Evolutionary conservation across 2,329 filamentous ascomycete species (phyloP), one percentile per base, ranked within the genome.

Genomic region (Colletotrichum caudatum): DNA sequence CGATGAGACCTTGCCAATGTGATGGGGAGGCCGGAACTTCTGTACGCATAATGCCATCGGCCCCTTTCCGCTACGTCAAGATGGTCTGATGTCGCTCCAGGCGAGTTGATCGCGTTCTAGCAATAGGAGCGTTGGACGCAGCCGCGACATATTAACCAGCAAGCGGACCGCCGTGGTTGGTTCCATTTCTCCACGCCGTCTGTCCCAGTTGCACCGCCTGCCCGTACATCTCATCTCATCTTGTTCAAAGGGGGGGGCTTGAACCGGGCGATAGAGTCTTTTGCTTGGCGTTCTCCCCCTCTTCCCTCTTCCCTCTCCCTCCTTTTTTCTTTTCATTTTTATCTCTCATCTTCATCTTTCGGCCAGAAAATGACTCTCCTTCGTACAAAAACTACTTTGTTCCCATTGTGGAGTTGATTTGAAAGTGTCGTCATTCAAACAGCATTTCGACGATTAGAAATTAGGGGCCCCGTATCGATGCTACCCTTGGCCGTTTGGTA

Each of bases 21-120:
- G 44, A 66, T 53, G 54, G 56, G 56, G 44, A 56, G 3, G 26
- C 33, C 35, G 46, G 14, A 23, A 41, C 16, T 37, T 69, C 50
- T 39, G 54, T 66, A 54, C 39, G 48, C 54, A 11, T 26, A 41
- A 20, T 66, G 39, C 37, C 54, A 62, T 37, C 9, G n/a, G 6
- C 37, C 58, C 41, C 12, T 56, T 11, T 37, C 29, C n/a, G n/a
- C n/a, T n/a, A 29, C 26, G 18, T 54, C 59, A 26, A 14, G 37
- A 69, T 69, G 67, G 60, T 59, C 54, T 66, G 61, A 66, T 53
- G 5, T n/a, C 33, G 59, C 1, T 3, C 16, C 62, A n/a, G 54
- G 14, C 37, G 23, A 20, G 44, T n/a, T 20, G 23, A 59, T 58
- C 26, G 50, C 16, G 16, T 41, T 44, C 20, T 33, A 3, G 37